Evolutionary conservation across 805 yeast genomes (phyloP).

Genomic region (Debaryomyces hansenii): DNA sequence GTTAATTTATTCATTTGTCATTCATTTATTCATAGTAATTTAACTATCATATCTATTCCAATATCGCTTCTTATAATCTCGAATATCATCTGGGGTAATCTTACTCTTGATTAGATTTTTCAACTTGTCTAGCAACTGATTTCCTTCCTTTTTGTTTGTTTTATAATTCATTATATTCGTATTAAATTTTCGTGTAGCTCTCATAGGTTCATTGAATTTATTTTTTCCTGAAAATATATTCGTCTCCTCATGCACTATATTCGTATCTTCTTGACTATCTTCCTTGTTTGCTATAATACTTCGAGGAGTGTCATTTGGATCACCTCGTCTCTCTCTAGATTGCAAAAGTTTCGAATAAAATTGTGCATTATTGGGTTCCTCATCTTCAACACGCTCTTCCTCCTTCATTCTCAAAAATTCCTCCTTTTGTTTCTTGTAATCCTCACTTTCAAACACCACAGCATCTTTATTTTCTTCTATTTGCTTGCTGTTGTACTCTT

Average conservation of each 20-base stretch:
- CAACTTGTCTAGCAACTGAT: conserved; percentile 4
- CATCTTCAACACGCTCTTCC: conserved; percentile 5
- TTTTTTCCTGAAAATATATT: too few species aligned
- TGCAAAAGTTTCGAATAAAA: conserved; percentile 5
- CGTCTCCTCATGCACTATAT: too few species aligned
- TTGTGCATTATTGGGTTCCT: conserved; percentile 2
- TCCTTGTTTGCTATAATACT: too few species aligned
- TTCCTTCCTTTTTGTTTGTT: background rate
- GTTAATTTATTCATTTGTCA: background rate
- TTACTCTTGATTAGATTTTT: conserved; percentile 11
- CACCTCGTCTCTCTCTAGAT: conserved; percentile 1
- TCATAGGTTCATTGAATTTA: too few species aligned
- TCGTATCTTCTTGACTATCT: too few species aligned
- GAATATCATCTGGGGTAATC: conserved; percentile 12
- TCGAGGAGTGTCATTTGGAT: background rate
- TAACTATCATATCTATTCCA: conserved; percentile 6
- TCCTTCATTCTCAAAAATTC: background rate
- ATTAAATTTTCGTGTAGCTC: background rate
- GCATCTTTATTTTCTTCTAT: conserved; percentile 32
- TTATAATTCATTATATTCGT: background rate
- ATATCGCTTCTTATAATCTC: conserved; percentile 11
- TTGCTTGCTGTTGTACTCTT: conserved; percentile 36
- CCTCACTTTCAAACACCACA: conserved; percentile 49
- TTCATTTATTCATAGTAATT: background rate
- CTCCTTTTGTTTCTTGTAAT: conserved; percentile 37